These are phyloP conservation scores for Fomitiporia mediterranea DNA, from an alignment of 1,284 basidiomycete genomes.

Conservation along the genomic window DNA sequence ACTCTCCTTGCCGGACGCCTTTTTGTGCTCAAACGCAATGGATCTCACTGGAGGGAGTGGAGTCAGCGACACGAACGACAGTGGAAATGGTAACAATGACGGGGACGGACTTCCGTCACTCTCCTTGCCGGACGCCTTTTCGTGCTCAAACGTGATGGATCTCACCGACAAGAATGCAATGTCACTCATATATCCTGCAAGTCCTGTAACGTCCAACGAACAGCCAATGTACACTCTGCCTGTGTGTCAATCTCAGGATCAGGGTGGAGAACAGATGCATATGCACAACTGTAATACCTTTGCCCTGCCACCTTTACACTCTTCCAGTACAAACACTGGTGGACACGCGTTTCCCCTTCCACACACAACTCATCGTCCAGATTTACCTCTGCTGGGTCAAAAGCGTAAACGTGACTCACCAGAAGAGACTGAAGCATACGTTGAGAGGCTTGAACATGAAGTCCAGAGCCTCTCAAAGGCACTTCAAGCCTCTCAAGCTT, in stretches of 20 bases:
- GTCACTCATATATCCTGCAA: constrained; percentile 41
- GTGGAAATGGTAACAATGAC: no score
- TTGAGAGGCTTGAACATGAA: no score
- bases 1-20: constrained; percentile 44
- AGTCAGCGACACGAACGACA: no score
- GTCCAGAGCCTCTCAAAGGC: no score
- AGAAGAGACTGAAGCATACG: no score
- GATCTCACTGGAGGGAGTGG: no score
- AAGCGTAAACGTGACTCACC: no score
- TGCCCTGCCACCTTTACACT: constrained; percentile 36
- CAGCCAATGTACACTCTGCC: constrained; percentile 34
- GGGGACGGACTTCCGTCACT: no score
- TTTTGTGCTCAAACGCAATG: constrained; percentile 38
- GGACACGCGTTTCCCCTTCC: constrained; percentile 20
- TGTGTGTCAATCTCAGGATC: constrained; percentile 15
- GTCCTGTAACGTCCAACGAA: constrained; percentile 34
- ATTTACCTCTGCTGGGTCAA: constrained; percentile 16
- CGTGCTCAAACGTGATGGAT: no score
- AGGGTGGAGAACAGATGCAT: constrained; percentile 30
- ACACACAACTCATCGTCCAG: constrained; percentile 18
- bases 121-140: no score
- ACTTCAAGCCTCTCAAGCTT: no score
- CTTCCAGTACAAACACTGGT: constrained; percentile 21
- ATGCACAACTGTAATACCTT: constrained; percentile 75
- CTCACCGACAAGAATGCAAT: constrained; percentile 63